Base-by-base conservation (phyloP, 768 basidiomycete species). In the Xerocomellus intermedius region DNA sequence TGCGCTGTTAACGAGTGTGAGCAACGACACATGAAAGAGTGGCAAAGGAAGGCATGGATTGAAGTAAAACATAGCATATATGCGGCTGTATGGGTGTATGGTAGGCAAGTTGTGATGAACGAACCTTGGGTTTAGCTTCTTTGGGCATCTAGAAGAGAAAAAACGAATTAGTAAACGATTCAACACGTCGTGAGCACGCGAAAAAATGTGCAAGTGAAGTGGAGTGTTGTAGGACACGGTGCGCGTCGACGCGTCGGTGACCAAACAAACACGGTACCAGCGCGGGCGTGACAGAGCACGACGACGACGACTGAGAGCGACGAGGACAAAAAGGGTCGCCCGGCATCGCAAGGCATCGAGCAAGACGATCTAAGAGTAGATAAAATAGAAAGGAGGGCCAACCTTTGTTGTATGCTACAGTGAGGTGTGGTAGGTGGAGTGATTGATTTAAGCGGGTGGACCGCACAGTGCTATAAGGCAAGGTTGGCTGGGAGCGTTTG, bases 51-150 rank as follows among this genome's bases (percentile, higher is more conserved):
- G 30, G 22, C 22, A 36, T 50, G 55, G 48, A 53, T 63, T 50
- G 46, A 48, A 37, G 49, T 13, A 41, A 41, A 46, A 58, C 8
- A 43, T 44, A 33, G 61, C 55, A 64, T 58, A 66, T 67, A 62
- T 61, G 56, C 52, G 41, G 48, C 22, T 51, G 59, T 54, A 43
- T 52, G 33, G 16, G 32, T 52, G 41, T 28, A 14, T 35, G 35
- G 43, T 46, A 49, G 21, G 28, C 33, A 42, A 61, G 33, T 28
- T 56, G 28, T 24, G 53, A 10, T 13, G 21, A 67, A 70, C 82
- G 59, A 55, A 89, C 87, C 77, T 83, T 88, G 60, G 84, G 77
- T 74, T 88, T 86, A 39, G 83, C 72, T 71, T 84, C 88, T 73
- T 90, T 91, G 62, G 89, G 89, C 90, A 91, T 92, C 86, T 83